Percentiles rank a stretch among this genome's conserved stretches.
phyloP scores from a whole-genome alignment of 2,329 filamentous ascomycete species.

The Venturia nashicola region DNA sequence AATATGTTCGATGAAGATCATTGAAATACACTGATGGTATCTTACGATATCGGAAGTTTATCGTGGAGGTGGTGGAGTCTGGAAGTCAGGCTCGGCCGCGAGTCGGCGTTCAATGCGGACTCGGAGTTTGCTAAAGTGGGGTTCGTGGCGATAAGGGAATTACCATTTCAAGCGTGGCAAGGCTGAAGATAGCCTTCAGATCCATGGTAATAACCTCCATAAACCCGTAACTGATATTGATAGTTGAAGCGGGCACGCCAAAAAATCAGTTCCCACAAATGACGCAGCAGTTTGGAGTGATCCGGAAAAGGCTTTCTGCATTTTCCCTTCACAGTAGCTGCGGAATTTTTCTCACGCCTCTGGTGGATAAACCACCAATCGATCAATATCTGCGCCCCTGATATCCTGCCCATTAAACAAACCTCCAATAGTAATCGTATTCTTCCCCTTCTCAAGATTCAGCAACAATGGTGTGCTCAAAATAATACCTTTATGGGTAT shows the following conservation, averaged over 20 bases:
- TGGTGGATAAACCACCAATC: slow-evolving; percentile 47
- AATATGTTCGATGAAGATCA: background rate
- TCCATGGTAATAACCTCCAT: too few species aligned
- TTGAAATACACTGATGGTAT: background rate
- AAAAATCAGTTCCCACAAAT: too few species aligned
- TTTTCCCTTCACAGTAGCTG: too few species aligned
- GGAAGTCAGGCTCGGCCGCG: background rate
- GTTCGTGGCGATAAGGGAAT: background rate
- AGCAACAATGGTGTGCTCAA: slow-evolving; percentile 44
- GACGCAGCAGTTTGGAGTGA: too few species aligned
- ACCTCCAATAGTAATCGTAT: slow-evolving; percentile 46
- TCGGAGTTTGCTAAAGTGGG: background rate
- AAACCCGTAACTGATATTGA: too few species aligned
- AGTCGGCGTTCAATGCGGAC: background rate
- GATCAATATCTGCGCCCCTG: slow-evolving; percentile 47
- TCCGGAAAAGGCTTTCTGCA: too few species aligned
- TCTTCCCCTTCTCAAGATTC: slow-evolving; percentile 39
- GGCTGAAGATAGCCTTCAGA: background rate
- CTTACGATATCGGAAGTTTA: background rate
- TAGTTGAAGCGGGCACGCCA: too few species aligned
- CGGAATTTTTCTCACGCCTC: slow-evolving; percentile 24
- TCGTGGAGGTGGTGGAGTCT: background rate
- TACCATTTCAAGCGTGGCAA: background rate
- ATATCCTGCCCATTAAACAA: slow-evolving; percentile 43
- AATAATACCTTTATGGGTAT: slow-evolving; percentile 48